Percentiles rank a stretch among this genome's conserved stretches.
Evolutionary conservation across 2,329 filamentous ascomycete species (phyloP).

Genomic region (Lasiodiplodia citricola): DNA sequence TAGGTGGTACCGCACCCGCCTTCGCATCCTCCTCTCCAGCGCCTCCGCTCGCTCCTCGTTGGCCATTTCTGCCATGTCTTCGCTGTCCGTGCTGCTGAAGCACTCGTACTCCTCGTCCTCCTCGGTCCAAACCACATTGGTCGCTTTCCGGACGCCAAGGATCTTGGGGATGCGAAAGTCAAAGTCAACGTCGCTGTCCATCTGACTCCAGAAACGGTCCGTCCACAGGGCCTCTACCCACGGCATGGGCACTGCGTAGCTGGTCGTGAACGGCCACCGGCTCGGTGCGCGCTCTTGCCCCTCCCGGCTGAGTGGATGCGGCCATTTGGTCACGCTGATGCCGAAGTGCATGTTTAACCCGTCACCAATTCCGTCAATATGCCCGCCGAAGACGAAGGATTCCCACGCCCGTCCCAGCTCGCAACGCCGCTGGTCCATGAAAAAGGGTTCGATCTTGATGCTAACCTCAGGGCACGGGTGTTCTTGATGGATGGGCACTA

Average conservation of each 20-base stretch:
- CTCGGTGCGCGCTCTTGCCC: constrained; percentile 24
- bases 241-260: constrained; percentile 25
- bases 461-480: background rate
- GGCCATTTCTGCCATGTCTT: background rate
- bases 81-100: constrained; percentile 21
- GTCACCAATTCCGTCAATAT: constrained; percentile 23
- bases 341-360: constrained; percentile 22
- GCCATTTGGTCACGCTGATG: constrained; percentile 26
- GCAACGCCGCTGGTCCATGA: constrained; percentile 24
- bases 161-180: constrained; percentile 14
- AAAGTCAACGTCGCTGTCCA: background rate
- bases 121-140: background rate
- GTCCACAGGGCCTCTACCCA: constrained; percentile 23
- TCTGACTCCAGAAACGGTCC: constrained; percentile 9
- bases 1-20: background rate
- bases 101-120: constrained; percentile 17
- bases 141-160: constrained; percentile 12
- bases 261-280: constrained; percentile 9
- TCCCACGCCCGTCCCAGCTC: constrained; percentile 27
- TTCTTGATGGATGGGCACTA: background rate
- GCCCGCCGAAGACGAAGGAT: constrained; percentile 17
- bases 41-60: constrained; percentile 4
- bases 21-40: constrained; percentile 11
- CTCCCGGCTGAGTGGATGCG: constrained; percentile 15
- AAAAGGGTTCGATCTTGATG: constrained; percentile 27